These are phyloP conservation scores for Capronia coronata DNA, from an alignment of 2,329 filamentous ascomycete genomes.

Conservation along the genomic window DNA sequence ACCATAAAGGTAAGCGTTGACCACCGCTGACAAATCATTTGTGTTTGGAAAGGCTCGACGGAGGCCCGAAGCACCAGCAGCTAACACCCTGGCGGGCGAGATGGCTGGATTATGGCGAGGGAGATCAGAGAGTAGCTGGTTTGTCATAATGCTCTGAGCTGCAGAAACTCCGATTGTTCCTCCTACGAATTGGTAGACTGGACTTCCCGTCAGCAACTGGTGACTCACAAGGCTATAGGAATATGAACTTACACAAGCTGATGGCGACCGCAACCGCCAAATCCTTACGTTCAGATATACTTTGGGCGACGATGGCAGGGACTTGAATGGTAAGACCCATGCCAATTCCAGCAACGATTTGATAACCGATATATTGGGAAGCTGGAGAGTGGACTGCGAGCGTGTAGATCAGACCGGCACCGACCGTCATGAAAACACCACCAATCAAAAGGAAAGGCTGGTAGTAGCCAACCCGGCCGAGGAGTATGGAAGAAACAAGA, in stretches of 20 bases:
- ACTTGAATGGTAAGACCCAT: slow-evolving; percentile 28
- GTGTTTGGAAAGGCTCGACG: slow-evolving; percentile 25
- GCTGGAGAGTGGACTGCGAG: slow-evolving; percentile 28
- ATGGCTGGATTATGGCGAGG: slow-evolving; percentile 25
- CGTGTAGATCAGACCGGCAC: slow-evolving; percentile 33
- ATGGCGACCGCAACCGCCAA: background rate
- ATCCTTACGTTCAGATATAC: background rate
- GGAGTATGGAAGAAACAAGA: slow-evolving; percentile 30
- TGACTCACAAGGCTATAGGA: too few relatives aligned
- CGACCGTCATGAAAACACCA: slow-evolving; percentile 28
- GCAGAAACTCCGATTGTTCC: slow-evolving; percentile 30
- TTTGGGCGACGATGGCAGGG: background rate
- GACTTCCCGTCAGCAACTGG: slow-evolving; percentile 3
- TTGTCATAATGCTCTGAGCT: slow-evolving; percentile 31
- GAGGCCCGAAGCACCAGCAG: slow-evolving; percentile 30
- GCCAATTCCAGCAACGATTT: slow-evolving; percentile 31
- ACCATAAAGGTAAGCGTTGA: slow-evolving; percentile 31
- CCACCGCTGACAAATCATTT: slow-evolving; percentile 26
- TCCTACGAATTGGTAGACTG: slow-evolving; percentile 32
- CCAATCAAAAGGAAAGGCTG: slow-evolving; percentile 25
- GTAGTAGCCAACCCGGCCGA: slow-evolving; percentile 11
- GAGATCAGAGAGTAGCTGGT: slow-evolving; percentile 28
- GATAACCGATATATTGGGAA: slow-evolving; percentile 36
- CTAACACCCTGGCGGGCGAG: slow-evolving; percentile 25
- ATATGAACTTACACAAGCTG: slow-evolving; percentile 18